phyloP scores from a whole-genome alignment of 2,329 filamentous ascomycete species.

The Clonostachys chloroleuca region DNA sequence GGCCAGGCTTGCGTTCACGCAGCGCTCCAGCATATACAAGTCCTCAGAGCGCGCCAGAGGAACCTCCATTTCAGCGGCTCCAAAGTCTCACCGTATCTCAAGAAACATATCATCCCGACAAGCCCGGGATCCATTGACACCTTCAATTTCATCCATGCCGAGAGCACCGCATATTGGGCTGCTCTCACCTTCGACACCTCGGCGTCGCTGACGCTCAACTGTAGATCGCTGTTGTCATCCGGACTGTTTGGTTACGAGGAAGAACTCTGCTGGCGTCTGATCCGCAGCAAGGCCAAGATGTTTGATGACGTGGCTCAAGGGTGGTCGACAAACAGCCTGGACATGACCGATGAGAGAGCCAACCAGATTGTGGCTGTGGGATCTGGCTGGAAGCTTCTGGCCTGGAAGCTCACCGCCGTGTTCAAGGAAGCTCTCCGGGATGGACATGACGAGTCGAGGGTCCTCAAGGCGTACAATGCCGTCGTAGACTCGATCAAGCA shows the following conservation, averaged over 20 bases:
- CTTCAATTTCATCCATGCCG: conserved; percentile 24
- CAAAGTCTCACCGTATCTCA: conserved; percentile 23
- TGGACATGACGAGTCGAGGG: conserved; percentile 20
- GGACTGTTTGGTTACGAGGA: conserved; percentile 24
- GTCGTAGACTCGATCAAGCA: conserved; percentile 17
- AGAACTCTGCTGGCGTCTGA: conserved; percentile 19
- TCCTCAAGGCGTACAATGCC: conserved; percentile 13
- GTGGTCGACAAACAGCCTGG: conserved; percentile 13
- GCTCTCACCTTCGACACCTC: conserved; percentile 35
- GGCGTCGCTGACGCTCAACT: conserved; percentile 31
- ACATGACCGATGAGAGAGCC: conserved; percentile 21
- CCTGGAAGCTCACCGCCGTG: conserved; percentile 21
- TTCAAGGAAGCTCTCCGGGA: conserved; percentile 23
- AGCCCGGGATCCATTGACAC: conserved; percentile 17
- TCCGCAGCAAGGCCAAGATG: conserved; percentile 17
- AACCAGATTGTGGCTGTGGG: conserved; percentile 20
- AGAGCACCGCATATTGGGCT: conserved; percentile 33
- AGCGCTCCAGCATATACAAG: conserved; percentile 32
- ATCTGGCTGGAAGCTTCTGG: conserved; percentile 20
- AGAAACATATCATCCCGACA: conserved; percentile 10
- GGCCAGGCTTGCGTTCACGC: conserved; percentile 32
- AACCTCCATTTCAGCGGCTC: conserved; percentile 32
- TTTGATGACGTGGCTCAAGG: conserved; percentile 16
- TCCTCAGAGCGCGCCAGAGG: conserved; percentile 27
- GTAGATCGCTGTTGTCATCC: conserved; percentile 28